phyloP scores from a whole-genome alignment of 1,284 basidiomycete species.

The Austroboletus niveus region DNA sequence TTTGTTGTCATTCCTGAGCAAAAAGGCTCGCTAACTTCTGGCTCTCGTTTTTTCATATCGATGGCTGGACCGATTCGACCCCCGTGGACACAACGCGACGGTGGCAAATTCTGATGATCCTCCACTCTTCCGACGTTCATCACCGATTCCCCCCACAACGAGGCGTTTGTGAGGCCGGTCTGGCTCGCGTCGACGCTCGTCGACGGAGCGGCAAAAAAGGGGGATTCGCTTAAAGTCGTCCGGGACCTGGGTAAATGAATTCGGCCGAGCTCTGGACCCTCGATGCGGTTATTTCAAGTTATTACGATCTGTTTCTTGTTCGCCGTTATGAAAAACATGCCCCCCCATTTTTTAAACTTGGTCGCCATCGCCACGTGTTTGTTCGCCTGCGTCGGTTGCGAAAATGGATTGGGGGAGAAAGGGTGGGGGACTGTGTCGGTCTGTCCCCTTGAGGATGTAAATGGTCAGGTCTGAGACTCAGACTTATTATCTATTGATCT shows the following conservation, averaged over 20 bases:
- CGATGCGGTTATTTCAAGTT: too few species aligned
- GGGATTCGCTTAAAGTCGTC: background rate
- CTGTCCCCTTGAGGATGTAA: too few species aligned
- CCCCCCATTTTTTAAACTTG: background rate
- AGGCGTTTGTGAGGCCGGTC: slow-evolving; percentile 23
- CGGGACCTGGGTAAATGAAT: background rate
- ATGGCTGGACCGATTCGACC: too few species aligned
- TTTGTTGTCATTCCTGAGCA: too few species aligned
- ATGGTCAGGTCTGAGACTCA: too few species aligned
- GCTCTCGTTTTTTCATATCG: background rate
- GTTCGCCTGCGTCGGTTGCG: background rate
- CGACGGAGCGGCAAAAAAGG: background rate
- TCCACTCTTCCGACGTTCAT: slow-evolving; percentile 1
- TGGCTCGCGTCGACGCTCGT: background rate
- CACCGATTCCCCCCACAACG: slow-evolving; percentile 13
- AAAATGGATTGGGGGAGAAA: background rate
- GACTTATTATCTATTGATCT: too few species aligned
- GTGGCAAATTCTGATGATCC: background rate
- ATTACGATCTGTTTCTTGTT: background rate
- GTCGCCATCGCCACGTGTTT: background rate
- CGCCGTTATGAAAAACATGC: background rate
- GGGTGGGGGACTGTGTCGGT: background rate
- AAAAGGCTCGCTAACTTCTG: too few species aligned
- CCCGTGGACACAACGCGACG: background rate
- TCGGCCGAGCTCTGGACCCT: too few species aligned